Conservation (phyloP, 495 filamentous ascomycete genomes). For the Mycothermus thermophilus region DNA sequence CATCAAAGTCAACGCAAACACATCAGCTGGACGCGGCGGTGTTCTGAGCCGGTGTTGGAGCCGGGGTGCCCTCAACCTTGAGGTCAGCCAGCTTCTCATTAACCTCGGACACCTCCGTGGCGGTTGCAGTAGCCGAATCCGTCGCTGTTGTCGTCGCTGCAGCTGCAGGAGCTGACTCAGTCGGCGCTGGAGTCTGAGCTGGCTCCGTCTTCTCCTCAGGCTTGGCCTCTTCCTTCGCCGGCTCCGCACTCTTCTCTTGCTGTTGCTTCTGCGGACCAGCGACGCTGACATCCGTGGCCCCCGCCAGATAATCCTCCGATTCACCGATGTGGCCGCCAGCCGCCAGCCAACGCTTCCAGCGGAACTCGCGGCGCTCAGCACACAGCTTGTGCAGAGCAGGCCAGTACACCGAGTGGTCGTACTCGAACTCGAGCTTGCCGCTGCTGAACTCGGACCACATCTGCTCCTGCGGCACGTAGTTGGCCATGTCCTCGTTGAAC, state of each 20-base stretch:
- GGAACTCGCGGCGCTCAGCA: conserved; percentile 42
- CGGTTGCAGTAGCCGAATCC: neutral
- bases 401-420: conserved; percentile 83
- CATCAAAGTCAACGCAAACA: too few relatives aligned
- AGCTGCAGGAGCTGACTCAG: neutral
- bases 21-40: neutral
- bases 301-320: conserved; percentile 58
- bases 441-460: conserved; percentile 56
- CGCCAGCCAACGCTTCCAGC: conserved; percentile 56
- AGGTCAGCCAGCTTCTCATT: conserved; percentile 5
- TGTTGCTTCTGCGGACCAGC: conserved; percentile 1
- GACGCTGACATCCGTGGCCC: conserved; percentile 11
- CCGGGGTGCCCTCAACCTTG: neutral
- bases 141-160: neutral
- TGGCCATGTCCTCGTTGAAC: conserved; percentile 76
- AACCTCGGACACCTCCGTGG: neutral
- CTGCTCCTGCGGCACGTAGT: conserved; percentile 64
- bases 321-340: conserved; percentile 72
- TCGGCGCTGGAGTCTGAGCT: neutral
- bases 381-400: conserved; percentile 61
- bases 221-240: neutral
- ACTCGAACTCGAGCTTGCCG: conserved; percentile 63
- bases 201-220: neutral
- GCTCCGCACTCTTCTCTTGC: neutral
- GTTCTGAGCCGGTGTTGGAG: conserved; percentile 1